phyloP scores from a whole-genome alignment of 768 basidiomycete genomes.

The Pleurotus tuoliensis region DNA sequence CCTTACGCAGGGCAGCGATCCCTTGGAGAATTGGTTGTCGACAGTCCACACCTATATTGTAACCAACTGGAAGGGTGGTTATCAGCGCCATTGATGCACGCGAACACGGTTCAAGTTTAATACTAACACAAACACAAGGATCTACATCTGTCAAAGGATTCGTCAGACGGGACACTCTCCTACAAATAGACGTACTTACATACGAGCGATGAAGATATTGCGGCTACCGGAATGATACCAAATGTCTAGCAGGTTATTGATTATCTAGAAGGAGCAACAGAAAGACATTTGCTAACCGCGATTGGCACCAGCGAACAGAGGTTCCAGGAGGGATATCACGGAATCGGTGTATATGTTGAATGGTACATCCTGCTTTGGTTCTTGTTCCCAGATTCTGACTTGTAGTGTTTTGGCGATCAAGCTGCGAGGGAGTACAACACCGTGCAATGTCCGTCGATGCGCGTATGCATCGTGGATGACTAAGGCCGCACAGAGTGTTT shows the following conservation, averaged over 20 bases:
- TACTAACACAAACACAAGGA: constrained; percentile 44
- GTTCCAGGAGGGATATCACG: constrained; percentile 22
- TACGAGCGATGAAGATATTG: constrained; percentile 39
- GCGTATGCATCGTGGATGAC: constrained; percentile 30
- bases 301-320: constrained; percentile 22
- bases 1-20: constrained; percentile 17
- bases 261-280: background rate
- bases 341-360: constrained; percentile 12
- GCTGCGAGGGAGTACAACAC: constrained; percentile 47
- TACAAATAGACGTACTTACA: constrained; percentile 31
- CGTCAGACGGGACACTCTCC: background rate
- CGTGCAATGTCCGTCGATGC: constrained; percentile 28
- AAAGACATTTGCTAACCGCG: constrained; percentile 18
- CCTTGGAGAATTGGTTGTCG: constrained; percentile 14
- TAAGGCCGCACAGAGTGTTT: constrained; percentile 39
- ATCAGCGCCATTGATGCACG: background rate
- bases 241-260: constrained; percentile 17
- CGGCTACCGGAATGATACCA: constrained; percentile 11
- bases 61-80: constrained; percentile 22
- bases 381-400: constrained; percentile 9
- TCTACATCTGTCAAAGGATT: constrained; percentile 34
- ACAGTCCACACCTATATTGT: constrained; percentile 19
- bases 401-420: constrained; percentile 37
- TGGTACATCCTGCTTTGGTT: constrained; percentile 1
- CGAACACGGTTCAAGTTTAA: background rate